Conservation (phyloP, 805 yeast species). For the Kodamaea nitidulidarum region DNA sequence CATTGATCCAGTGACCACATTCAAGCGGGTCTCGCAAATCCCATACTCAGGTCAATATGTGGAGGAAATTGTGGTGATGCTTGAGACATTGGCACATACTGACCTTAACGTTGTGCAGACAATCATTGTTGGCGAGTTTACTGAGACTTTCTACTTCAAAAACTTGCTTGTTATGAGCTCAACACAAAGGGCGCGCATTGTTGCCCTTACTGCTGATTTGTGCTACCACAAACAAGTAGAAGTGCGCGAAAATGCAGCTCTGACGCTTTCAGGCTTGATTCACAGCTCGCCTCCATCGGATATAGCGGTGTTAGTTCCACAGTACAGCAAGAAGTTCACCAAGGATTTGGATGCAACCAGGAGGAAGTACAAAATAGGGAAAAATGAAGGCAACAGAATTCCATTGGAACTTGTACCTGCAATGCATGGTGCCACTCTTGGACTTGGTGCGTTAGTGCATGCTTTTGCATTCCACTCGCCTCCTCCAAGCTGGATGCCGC, state of each 20-base stretch:
- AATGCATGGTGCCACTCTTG: slow-evolving; percentile 83
- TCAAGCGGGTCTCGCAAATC: slow-evolving; percentile 41
- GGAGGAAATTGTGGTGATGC: slow-evolving; percentile 30
- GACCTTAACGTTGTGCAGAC: slow-evolving; percentile 47
- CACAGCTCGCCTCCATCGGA: slow-evolving; percentile 55
- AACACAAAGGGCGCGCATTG: slow-evolving; percentile 46
- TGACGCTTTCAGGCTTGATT: slow-evolving; percentile 74
- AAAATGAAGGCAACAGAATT: slow-evolving; percentile 12
- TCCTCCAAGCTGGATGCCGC: slow-evolving; percentile 87
- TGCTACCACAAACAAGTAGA: slow-evolving; percentile 64
- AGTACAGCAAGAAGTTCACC: slow-evolving; percentile 31
- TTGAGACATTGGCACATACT: slow-evolving; percentile 33
- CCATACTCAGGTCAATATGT: slow-evolving; percentile 23
- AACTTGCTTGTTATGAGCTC: slow-evolving; percentile 53
- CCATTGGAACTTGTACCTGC: slow-evolving; percentile 37
- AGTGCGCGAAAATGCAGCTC: slow-evolving; percentile 69
- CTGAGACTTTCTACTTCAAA: slow-evolving; percentile 67
- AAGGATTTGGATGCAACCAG: slow-evolving; percentile 39
- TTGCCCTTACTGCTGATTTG: slow-evolving; percentile 49
- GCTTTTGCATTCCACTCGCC: slow-evolving; percentile 92
- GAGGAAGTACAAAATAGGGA: slow-evolving; percentile 36
- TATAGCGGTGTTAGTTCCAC: slow-evolving; percentile 38
- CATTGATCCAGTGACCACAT: slow-evolving; percentile 49
- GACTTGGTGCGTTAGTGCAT: slow-evolving; percentile 79
- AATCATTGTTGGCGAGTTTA: slow-evolving; percentile 60